Conservation (phyloP, 495 filamentous ascomycete species). For the Apodospora peruviana region DNA sequence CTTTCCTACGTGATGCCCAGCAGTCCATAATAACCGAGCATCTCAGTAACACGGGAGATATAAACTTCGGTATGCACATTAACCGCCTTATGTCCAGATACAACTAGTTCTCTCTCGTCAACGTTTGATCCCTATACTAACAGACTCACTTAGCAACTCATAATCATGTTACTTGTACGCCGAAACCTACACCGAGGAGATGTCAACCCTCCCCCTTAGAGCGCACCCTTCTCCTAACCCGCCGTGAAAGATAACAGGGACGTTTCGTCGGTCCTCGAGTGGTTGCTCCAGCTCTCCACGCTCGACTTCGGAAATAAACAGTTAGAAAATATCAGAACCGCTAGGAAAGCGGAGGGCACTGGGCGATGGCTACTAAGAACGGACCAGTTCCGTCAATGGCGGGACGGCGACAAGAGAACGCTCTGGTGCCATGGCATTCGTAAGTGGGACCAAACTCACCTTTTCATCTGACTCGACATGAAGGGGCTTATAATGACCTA, state of each 20-base stretch:
- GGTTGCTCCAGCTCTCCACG: neutral
- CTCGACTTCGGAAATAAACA: neutral
- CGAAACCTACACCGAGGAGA: no score
- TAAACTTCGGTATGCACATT: neutral
- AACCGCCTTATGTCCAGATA: no score
- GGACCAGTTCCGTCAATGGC: neutral
- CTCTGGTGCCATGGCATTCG: conserved; percentile 1
- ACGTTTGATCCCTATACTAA: no score
- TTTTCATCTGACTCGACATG: neutral
- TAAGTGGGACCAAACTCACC: neutral
- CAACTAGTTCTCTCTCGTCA: no score
- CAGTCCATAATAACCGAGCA: neutral
- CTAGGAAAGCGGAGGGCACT: neutral
- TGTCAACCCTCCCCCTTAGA: no score
- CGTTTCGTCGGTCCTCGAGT: neutral
- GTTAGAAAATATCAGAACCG: neutral
- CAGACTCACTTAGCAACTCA: no score
- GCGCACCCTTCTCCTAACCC: no score
- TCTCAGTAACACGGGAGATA: neutral
- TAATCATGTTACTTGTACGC: no score
- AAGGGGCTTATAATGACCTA: neutral
- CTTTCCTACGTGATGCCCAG: neutral
- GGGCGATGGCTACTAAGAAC: neutral
- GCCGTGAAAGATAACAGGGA: neutral
- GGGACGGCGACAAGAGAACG: neutral